Conservation (phyloP, 2,329 filamentous ascomycete species). For the Anisogramma anomala region DNA sequence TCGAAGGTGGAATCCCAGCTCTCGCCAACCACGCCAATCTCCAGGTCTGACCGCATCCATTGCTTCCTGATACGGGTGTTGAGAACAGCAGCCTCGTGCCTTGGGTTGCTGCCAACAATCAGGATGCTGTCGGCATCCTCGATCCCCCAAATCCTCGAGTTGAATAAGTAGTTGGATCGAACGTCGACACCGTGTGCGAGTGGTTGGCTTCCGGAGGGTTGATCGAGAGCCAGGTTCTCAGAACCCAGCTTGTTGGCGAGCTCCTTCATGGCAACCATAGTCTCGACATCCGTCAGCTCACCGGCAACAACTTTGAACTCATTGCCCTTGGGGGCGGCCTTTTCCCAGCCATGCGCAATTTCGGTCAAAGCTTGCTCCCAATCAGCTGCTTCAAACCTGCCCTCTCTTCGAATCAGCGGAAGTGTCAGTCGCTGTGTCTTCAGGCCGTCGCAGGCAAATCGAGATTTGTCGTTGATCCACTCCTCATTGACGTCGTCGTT, state of each 20-base stretch:
- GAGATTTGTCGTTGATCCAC: constrained; percentile 98
- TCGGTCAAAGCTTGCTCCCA: constrained; percentile 94
- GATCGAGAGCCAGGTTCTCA: constrained; percentile 89
- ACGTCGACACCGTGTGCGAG: constrained; percentile 88
- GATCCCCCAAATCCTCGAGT: constrained; percentile 86
- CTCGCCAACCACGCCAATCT: constrained; percentile 85
- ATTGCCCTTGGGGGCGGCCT: constrained; percentile 71
- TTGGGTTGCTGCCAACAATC: constrained; percentile 86
- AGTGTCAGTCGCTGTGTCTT: constrained; percentile 94
- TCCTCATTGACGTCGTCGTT: constrained; percentile 99
- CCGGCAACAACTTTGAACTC: constrained; percentile 95
- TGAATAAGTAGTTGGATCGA: constrained; percentile 91
- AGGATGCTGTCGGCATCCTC: constrained; percentile 90
- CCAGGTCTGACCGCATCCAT: constrained; percentile 88
- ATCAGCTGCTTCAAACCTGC: constrained; percentile 81
- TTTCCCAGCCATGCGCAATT: constrained; percentile 68
- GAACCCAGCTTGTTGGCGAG: constrained; percentile 92
- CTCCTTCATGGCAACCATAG: constrained; percentile 92
- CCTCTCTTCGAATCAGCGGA: constrained; percentile 75
- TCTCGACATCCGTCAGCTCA: constrained; percentile 82
- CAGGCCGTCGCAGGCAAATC: constrained; percentile 91
- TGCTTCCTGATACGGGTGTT: constrained; percentile 97
- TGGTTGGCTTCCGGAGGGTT: constrained; percentile 70
- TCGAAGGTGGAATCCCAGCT: constrained; percentile 90
- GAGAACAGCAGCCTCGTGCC: constrained; percentile 87